Base-by-base conservation (phyloP, 2,329 filamentous ascomycete species). In the Aureobasidium sp. region DNA sequence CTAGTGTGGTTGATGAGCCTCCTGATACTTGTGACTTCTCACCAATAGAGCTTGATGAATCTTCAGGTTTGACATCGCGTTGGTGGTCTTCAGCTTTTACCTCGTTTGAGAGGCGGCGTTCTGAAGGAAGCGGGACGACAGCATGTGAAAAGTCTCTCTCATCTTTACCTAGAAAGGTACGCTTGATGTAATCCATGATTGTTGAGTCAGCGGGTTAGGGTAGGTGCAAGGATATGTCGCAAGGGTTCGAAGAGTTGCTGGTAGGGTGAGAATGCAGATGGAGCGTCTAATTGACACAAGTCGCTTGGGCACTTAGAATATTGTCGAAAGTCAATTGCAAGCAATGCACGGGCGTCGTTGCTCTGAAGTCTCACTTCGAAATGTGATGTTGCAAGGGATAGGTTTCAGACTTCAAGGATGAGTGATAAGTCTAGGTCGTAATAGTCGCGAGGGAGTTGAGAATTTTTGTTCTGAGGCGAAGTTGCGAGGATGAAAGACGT, bases 1-100 rank as follows among this genome's bases (percentile, higher is more conserved):
- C 85, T 52, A 91, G 73, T 35, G 83, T 88, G n/a, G 48, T 51
- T 12, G 48, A 17, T 25, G 37, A 51, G n/a, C 24, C 41, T 32
- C 29, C 37, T 10, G 27, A 37, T 25, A 21, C 19, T 10, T 38
- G 32, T 10, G 48, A 51, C 17, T 51, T 41, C n/a, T 50, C 45
- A 12, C 45, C 45, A 14, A 51, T 12, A 7, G 48, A 51, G 25
- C 40, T 21, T 14, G 40, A 29, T 6, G 37, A 39, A 4, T 16
- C 27, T 7, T 50, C 35, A 6, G 47, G 14, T 16, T 48, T 48
- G n/a, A 17, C 14, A 35, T 48, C 21, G n/a, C 19, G n/a, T n/a
- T 16, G n/a, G 3, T 37, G 19, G 2, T 48, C 30, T 25, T 50
- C 35, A 34, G 48, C 8, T 37, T 51, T 51, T 16, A n/a, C 17